Evolutionary conservation across 2,329 filamentous ascomycete species (phyloP), one percentile per base, ranked within the genome.

Genomic region (Alternaria tenuissima): DNA sequence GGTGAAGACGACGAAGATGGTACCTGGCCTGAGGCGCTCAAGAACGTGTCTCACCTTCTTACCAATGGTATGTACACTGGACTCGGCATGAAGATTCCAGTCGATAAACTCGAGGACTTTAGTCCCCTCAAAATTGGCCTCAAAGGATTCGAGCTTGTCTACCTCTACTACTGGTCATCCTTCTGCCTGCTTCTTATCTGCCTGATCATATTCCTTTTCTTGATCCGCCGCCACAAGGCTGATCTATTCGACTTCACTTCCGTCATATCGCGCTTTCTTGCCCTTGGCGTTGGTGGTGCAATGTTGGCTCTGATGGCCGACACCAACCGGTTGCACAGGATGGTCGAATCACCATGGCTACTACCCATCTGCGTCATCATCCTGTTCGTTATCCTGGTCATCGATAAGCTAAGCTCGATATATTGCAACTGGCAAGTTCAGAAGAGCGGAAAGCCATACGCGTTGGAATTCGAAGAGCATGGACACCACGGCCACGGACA

Each of bases 221-320:
- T 81, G 12, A 80, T 81, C 62, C 74, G 78, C 7, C 67, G 72
- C n/a, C 73, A 78, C 65, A 77, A 75, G 47, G 71, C 72, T 56
- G 79, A 81, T 59, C 53, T 77, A 14, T 81, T 78, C 67, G 79
- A 81, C 63, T 77, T 71, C 57, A 74, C 77, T 16, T 76, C 76
- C 22, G 66, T 80, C 52, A 70, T 76, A 34, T 49, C 70, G 11
- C 75, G 77, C 20, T 59, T 71, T 30, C 51, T 73, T 9, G 68
- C 73, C 2, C 61, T 76, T 1, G 62, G 63, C 4, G 67, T 73
- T 16, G 73, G 78, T 18, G 65, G 55, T 7, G 62, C 67, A 0
- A 63, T 79, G 56, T 61, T 80, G n/a, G 74, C 64, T 7, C 51
- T 79, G 20, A 68, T 72, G 43, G 62, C 69, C 24, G 67, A 72